Evolutionary conservation across 169 alveolate genomes (phyloP), one percentile per base, ranked within the genome.

Genomic region (Plasmodium adleri): DNA sequence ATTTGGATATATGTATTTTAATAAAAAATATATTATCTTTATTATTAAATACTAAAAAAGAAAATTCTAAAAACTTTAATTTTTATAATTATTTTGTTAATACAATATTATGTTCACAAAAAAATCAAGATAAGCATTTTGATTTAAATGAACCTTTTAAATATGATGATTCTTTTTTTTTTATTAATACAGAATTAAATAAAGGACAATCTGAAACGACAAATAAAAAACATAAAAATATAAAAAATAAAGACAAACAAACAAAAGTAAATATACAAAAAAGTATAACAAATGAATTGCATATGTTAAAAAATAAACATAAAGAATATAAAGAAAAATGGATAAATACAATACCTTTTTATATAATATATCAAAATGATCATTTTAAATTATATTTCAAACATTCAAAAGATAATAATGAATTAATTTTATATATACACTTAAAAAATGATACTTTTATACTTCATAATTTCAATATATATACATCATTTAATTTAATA

Each of bases 121-220:
- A 32, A 12, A 2, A 2, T 24, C 47, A 73, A 7, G 9, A 5
- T 1, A 17, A 43, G 0, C 5, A n/a, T 26, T 39, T 47, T 7
- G 12, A 83, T 22, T 83, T 68, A 20, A 60, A 68, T 1, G 7
- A 20, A 3, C 91, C 91, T 49, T 83, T 83, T 26, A 83, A 83
- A 28, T 83, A 83, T 45, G 32, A 52, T n/a, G 91, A 83, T 52
- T 58, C 91, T 7, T 83, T 83, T 49, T 83, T 83, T 58, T 66
- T 66, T 4, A 13, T 39, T 10, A 17, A 13, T 54, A n/a, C 9
- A 2, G 12, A 12, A n/a, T 39, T 39, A 39, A 0, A 7, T 39
- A 6, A 39, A 39, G 10, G 5, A 39, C 9, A 39, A 39, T 39
- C 47, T 5, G 47, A 9, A 39, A 39, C 1, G 0, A 39, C 10